Evolutionary conservation across 179 eudicot species (phyloP).

Genomic region (Spinacia oleracea): DNA sequence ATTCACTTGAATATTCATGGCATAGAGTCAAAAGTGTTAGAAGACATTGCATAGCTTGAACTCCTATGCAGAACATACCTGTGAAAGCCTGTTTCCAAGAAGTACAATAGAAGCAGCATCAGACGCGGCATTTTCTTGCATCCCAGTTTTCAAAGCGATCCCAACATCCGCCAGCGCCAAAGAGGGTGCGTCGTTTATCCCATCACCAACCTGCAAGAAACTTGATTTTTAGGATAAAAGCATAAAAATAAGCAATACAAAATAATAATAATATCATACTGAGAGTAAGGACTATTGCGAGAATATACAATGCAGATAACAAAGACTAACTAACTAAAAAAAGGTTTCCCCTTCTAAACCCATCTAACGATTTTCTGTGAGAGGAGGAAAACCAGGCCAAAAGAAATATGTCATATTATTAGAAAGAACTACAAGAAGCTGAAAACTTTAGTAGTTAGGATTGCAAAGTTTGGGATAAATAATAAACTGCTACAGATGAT

Average conservation of each 20-base stretch:
- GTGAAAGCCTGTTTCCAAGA: constrained; percentile 87
- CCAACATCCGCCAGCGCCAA: constrained; percentile 97
- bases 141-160: constrained; percentile 75
- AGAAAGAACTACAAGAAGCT: not conserved
- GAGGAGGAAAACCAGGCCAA: not conserved
- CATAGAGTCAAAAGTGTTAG: not conserved
- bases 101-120: constrained; percentile 94
- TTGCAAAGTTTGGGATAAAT: not conserved
- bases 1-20: not conserved
- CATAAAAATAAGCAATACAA: constrained; percentile 12
- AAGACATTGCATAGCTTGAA: not conserved
- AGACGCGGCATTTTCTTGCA: constrained; percentile 94
- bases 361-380: not conserved
- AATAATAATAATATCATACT: too few species aligned
- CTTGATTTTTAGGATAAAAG: constrained; percentile 7
- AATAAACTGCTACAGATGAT: constrained; percentile 1
- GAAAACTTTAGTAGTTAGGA: constrained; percentile 10
- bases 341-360: not conserved
- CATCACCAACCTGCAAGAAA: constrained; percentile 86
- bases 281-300: too few species aligned
- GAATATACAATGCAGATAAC: not conserved
- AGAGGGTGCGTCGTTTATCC: constrained; percentile 96
- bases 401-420: not conserved
- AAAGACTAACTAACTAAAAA: constrained; percentile 1
- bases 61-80: constrained; percentile 42